Evolutionary conservation across 345 rosid genomes (phyloP).

Genomic region (Linum lewisii): DNA sequence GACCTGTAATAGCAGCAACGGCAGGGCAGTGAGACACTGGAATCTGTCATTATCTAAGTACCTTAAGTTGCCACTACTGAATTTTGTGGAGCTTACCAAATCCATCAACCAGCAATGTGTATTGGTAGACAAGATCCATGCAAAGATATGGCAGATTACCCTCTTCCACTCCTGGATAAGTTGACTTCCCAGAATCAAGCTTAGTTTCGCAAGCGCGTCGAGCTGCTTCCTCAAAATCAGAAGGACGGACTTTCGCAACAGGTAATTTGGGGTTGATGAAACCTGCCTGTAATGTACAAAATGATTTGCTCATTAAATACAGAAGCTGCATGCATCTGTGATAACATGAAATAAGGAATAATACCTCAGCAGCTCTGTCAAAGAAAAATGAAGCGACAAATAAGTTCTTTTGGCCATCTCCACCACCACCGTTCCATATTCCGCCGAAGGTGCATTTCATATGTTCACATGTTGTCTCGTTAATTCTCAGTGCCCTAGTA

Average conservation of each 20-base stretch:
- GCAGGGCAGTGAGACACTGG: slow-evolving; percentile 4
- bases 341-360: neutral
- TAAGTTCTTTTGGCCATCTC: slow-evolving; percentile 89
- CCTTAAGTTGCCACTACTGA: neutral
- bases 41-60: neutral
- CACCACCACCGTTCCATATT: slow-evolving; percentile 96
- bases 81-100: slow-evolving; percentile 44
- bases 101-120: slow-evolving; percentile 71
- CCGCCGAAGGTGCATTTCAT: slow-evolving; percentile 96
- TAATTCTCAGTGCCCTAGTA: slow-evolving; percentile 69
- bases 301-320: neutral
- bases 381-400: slow-evolving; percentile 95
- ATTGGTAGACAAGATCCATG: slow-evolving; percentile 92
- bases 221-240: slow-evolving; percentile 67
- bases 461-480: slow-evolving; percentile 67
- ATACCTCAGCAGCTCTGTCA: slow-evolving; percentile 95
- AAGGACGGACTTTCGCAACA: slow-evolving; percentile 67
- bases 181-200: slow-evolving; percentile 50
- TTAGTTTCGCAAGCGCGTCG: slow-evolving; percentile 78
- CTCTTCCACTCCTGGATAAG: slow-evolving; percentile 40
- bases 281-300: slow-evolving; percentile 45
- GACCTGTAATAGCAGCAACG: slow-evolving; percentile 27
- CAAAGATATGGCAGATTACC: slow-evolving; percentile 63
- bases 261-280: slow-evolving; percentile 52
- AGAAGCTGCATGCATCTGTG: neutral